Percentiles rank a stretch among this genome's conserved stretches.
These are phyloP conservation scores for Pachyrhizus erosus DNA, from an alignment of 306 rosid genomes.

Conservation along the genomic window DNA sequence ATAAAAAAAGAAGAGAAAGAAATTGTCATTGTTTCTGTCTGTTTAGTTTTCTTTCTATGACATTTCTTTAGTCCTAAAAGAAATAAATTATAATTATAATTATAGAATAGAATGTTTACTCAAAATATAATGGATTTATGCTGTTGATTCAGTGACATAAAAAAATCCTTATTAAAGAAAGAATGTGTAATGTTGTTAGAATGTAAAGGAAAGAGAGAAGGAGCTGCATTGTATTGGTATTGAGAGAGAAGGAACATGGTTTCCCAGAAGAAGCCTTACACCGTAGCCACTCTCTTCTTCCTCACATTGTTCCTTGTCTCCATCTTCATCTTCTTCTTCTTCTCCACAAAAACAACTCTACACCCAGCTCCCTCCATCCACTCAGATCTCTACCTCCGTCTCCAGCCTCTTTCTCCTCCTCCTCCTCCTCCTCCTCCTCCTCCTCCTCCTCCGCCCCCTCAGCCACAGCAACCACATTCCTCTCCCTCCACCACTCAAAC, in stretches of 20 bases:
- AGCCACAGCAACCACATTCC: too few species aligned
- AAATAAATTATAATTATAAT: too few species aligned
- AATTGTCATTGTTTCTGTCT: too few species aligned
- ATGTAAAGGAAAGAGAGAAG: not conserved
- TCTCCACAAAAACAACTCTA: constrained; percentile 58
- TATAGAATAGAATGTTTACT: too few species aligned
- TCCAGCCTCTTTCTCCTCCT: constrained; percentile 40
- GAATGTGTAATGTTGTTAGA: too few species aligned
- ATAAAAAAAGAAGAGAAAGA: too few species aligned
- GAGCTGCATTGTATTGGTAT: not conserved
- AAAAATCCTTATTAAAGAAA: too few species aligned
- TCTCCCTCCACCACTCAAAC: not conserved
- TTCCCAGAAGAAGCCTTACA: constrained; percentile 50
- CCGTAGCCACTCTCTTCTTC: constrained; percentile 55
- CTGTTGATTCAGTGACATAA: too few species aligned
- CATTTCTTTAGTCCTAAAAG: too few species aligned
- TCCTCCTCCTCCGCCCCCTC: not conserved
- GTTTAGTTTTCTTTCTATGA: too few species aligned
- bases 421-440: not conserved
- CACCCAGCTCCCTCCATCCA: constrained; percentile 53
- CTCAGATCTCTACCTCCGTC: constrained; percentile 56
- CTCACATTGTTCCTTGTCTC: constrained; percentile 53
- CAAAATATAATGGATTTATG: too few species aligned
- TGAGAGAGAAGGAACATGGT: constrained; percentile 31
- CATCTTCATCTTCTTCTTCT: constrained; percentile 50